Evolutionary conservation across 169 alveolate genomes (phyloP), one percentile per base, ranked within the genome.

Genomic region (Eimeria zaria): DNA sequence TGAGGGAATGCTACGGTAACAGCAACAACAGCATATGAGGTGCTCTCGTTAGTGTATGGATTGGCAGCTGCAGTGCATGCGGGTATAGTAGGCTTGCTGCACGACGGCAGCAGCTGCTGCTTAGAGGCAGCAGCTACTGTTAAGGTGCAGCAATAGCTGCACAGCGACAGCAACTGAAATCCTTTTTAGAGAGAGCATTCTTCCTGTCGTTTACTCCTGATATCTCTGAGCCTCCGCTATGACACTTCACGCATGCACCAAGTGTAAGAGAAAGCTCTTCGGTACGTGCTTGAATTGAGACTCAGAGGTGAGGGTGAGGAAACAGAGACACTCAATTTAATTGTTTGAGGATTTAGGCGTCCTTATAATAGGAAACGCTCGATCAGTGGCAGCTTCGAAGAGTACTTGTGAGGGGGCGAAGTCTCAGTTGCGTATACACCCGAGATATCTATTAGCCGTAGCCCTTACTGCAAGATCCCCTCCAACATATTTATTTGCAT

Each of bases 41-140:
- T 71, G 81, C 18, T 71, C 81, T 71, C 81, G 51, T 2, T 71
- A 39, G 6, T 0, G 53, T 18, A 1, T 33, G 78, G 78, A 30
- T 71, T 18, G 81, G 53, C 1, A 71, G 51, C 51, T 36, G 53
- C 53, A 33, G 81, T 53, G 7, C 24, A 71, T 71, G 53, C 53
- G 51, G 53, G 0, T 39, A 36, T 71, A 6, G 5, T 71, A 30
- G 81, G 81, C 9, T 71, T 1, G 81, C 27, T 33, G 22, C 33
- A 33, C 81, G 51, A 39, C 51, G 51, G 81, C 88, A 3, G 44
- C 67, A 46, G 88, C 88, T 46, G 88, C 44, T 22, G 88, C 53
- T 36, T 55, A 44, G 18, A 27, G 6, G 62, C 44, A 41, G 64
- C 67, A 46, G 88, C 64, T 11, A 64, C 67, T 46, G 67, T 64